Base-by-base conservation (phyloP, 2,329 filamentous ascomycete genomes). In the Curvularia lunata region DNA sequence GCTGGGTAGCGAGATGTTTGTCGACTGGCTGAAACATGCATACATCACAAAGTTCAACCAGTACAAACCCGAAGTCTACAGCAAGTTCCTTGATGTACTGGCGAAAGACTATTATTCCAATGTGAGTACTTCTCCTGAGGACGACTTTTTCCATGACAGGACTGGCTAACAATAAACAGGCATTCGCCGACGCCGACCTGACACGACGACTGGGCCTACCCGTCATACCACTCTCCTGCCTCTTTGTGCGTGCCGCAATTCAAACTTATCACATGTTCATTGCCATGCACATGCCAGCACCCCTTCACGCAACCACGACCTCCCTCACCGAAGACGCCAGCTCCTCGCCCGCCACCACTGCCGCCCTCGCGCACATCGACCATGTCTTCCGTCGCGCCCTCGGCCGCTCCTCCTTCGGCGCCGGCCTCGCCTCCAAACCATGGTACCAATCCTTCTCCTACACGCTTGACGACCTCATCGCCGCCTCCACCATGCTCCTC, bases 11-110 rank as follows among this genome's bases (percentile, higher is more conserved):
- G 95, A 99, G 78, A 97, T 97, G 88, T 80, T 97, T 8, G 95
- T 99, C 1, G 95, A 99, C 77, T 93, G 91, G 86, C 86, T 97
- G 75, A 99, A 99, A 77, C 96, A 99, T 73, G 92, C 92, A 21
- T 99, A 98, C 74, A 96, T 99, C 74, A 93, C 89, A 74, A 99
- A 99, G 74, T 99, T 99, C 81, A 99, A 99, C 82, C 97, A 96
- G 68, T 92, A 93, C 66, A 94, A 95, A 63, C 95, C 95, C 3
- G 86, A 85, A 6, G 90, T 99, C 54, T 99, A 99, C 75, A 86
- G 87, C 51, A 87, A 92, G 23, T 97, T 95, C 73, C 84, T 98
- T 16, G 96, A 99, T 72, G 91, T 99, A 4, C 81, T 99, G 7
- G 93, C 92, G 65, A 98, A 98, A 76, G 95, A 99, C 75, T 99